phyloP scores from a whole-genome alignment of 345 rosid species.

The Cardamine chenopodiifolia region DNA sequence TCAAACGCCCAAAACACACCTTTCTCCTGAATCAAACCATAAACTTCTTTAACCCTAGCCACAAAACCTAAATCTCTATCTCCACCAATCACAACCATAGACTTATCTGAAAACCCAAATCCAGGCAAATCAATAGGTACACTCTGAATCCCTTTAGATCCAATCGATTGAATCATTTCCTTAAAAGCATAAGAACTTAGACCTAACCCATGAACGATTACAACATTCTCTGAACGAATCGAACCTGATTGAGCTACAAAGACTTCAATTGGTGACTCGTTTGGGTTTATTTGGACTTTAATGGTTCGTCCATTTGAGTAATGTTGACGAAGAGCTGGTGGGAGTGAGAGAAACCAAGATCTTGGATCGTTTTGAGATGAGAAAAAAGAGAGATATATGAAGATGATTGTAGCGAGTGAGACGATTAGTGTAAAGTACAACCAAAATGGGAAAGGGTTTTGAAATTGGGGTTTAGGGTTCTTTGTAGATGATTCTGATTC shows the following conservation, averaged over 20 bases:
- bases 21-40: slow-evolving; percentile 73
- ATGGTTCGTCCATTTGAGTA: slow-evolving; percentile 76
- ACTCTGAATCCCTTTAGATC: slow-evolving; percentile 66
- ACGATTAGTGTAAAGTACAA: slow-evolving; percentile 63
- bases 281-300: slow-evolving; percentile 60
- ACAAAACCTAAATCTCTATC: slow-evolving; percentile 55
- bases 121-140: slow-evolving; percentile 93
- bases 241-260: slow-evolving; percentile 60
- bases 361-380: slow-evolving; percentile 61
- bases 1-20: slow-evolving; percentile 96
- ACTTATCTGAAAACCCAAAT: slow-evolving; percentile 86
- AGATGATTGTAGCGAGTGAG: slow-evolving; percentile 59
- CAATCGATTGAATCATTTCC: slow-evolving; percentile 50
- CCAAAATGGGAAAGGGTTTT: slow-evolving; percentile 77
- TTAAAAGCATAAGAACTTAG: slow-evolving; percentile 75
- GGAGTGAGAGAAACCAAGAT: slow-evolving; percentile 82
- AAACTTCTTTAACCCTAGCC: slow-evolving; percentile 66
- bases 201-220: slow-evolving; percentile 80
- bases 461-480: slow-evolving; percentile 39
- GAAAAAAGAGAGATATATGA: slow-evolving; percentile 50
- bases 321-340: slow-evolving; percentile 71
- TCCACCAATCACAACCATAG: slow-evolving; percentile 58
- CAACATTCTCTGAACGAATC: slow-evolving; percentile 53
- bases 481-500: slow-evolving; percentile 38
- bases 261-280: slow-evolving; percentile 60